These are phyloP conservation scores for Theobroma grandiflorum DNA, from an alignment of 441 rosid genomes.

Conservation along the genomic window DNA sequence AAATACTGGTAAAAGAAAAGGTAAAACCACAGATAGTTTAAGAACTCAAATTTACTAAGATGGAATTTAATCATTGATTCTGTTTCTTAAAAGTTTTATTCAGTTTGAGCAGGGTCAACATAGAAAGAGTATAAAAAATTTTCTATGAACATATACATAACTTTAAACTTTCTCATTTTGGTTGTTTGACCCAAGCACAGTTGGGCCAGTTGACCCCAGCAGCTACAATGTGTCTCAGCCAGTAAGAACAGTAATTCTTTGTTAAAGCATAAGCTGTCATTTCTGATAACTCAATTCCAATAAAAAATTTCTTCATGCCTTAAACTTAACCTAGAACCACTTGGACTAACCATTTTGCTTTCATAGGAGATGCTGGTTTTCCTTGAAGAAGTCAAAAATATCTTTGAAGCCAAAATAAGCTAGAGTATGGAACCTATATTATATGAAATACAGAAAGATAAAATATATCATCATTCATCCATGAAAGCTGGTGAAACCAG, in stretches of 20 bases:
- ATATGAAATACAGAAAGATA: background rate
- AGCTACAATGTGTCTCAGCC: slow-evolving; percentile 1
- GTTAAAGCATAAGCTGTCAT: slow-evolving; percentile 15
- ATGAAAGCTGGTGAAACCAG: background rate
- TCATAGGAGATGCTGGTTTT: background rate
- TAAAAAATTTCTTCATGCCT: background rate
- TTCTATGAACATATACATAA: background rate
- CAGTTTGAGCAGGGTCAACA: background rate
- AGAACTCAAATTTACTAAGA: background rate
- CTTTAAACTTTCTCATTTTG: background rate
- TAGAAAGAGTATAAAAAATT: background rate
- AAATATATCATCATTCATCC: slow-evolving; percentile 2
- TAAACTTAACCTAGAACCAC: background rate
- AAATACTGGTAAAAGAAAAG: background rate
- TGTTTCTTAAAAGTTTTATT: background rate
- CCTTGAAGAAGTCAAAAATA: background rate
- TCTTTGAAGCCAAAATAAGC: slow-evolving; percentile 5
- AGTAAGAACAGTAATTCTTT: background rate
- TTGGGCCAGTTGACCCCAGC: background rate
- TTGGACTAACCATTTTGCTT: background rate
- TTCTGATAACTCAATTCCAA: background rate
- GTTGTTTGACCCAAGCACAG: background rate
- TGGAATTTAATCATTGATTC: background rate
- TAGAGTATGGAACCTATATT: slow-evolving; percentile 13
- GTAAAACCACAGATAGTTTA: background rate